A percentile compares a stretch with the other conserved stretches of the same genome.
Evolutionary conservation across 257 asterid genomes (phyloP).

Genomic region (Solanum neorickii): DNA sequence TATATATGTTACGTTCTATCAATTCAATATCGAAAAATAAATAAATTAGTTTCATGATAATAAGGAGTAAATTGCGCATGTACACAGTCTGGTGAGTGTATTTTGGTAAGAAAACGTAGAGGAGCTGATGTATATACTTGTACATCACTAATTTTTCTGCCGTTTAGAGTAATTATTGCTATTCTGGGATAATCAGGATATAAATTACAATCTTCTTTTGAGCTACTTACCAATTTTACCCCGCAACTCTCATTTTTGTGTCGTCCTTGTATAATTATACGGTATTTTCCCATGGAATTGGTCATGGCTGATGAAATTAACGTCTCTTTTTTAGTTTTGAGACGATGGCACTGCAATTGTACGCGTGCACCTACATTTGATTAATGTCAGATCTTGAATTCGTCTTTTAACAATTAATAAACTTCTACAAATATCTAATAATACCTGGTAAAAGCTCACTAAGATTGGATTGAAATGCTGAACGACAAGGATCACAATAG

Average conservation of each 20-base stretch:
- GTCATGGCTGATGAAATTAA: background rate
- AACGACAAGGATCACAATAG: background rate
- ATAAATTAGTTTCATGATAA: background rate
- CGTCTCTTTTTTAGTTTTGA: background rate
- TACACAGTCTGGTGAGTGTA: background rate
- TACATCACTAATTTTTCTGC: background rate
- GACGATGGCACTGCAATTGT: background rate
- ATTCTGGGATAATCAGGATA: background rate
- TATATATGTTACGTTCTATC: background rate
- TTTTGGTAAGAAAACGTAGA: background rate
- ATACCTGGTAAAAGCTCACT: background rate
- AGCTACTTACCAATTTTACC: background rate
- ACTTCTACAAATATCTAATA: too few species aligned
- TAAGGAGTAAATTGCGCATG: background rate
- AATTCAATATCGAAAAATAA: background rate
- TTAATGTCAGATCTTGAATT: background rate
- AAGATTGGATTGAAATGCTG: background rate
- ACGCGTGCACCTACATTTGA: background rate
- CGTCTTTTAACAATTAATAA: too few species aligned
- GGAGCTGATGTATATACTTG: background rate
- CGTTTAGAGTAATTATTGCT: background rate
- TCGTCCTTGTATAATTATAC: background rate
- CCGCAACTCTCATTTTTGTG: background rate
- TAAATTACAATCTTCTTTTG: background rate
- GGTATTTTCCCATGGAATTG: background rate